Evolutionary conservation across 768 basidiomycete species (phyloP), one percentile per base, ranked within the genome.

Genomic region (Trametes sanguinea): DNA sequence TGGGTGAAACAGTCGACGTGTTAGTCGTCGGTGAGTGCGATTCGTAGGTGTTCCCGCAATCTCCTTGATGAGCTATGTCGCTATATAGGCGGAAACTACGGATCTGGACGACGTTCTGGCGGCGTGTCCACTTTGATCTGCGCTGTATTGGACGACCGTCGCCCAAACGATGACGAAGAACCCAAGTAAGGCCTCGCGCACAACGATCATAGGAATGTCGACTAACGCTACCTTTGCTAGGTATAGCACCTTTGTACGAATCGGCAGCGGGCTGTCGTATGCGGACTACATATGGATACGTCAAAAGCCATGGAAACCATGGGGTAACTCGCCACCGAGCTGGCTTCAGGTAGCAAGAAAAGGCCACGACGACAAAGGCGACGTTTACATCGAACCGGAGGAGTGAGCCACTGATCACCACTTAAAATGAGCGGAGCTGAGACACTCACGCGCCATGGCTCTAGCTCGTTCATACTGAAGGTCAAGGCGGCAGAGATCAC

Each of bases 401-500:
- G 89, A 97, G 95, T 96, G 68, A 62, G 84, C 39, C 33, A 48
- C 57, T 30, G 35, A 33, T 52, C 9, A 4, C 29, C 6, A 10
- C 40, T 11, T 45, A 40, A 40, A 32, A 33, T 7, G 27, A 7
- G 2, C 27, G 1, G 3, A 9, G 29, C 22, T 4, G 39, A 35
- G 16, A 9, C 42, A 30, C 17, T 17, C 13, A 3, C 17, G 4
- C 32, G 32, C 29, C 6, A 16, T 14, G 13, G 9, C 3, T 62
- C n/a, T 33, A 97, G 95, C 67, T 97, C 96, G 0, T 98, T 99
- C 73, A 89, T 98, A 39, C 62, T 98, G 66, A 90, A 90, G 68
- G 85, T 98, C 58, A 98, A 98, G 75, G 96, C 93, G 0, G 92
- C 95, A 0, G 95, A 98, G 72, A 92, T 98, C 54, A 86, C 86